Percentiles rank a stretch among this genome's conserved stretches.
Conservation (phyloP, 1,139 yeast genomes). For the Saccharomyces hybrid region DNA sequence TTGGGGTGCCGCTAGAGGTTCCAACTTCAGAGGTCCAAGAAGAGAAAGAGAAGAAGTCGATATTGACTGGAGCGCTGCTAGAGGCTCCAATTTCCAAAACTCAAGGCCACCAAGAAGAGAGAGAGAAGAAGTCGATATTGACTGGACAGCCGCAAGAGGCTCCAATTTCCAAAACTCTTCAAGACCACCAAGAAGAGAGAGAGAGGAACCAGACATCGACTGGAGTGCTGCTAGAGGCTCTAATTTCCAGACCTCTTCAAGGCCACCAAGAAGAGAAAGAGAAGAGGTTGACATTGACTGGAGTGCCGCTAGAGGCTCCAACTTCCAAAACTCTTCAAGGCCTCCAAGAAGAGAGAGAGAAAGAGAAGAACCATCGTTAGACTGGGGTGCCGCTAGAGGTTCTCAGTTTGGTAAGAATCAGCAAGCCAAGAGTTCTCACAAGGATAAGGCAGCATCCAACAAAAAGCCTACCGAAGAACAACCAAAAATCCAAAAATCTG, state of each 20-base stretch:
- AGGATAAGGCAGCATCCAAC: conserved; percentile 18
- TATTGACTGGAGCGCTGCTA: conserved; percentile 42
- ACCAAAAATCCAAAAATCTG: conserved; percentile 47
- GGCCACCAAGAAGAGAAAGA: background rate
- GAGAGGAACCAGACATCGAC: conserved; percentile 31
- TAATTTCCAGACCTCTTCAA: conserved; percentile 31
- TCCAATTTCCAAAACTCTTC: conserved; percentile 25
- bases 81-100: conserved; percentile 22
- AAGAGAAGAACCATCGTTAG: conserved; percentile 33
- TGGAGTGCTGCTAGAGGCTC: conserved; percentile 40
- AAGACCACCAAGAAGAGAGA: conserved; percentile 28
- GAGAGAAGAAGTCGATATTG: conserved; percentile 45
- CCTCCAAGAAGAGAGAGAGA: conserved; percentile 2
- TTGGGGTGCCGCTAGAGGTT: conserved; percentile 37
- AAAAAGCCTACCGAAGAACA: conserved; percentile 30
- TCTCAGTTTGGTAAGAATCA: conserved; percentile 22
- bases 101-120: conserved; percentile 3
- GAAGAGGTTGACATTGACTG: conserved; percentile 13
- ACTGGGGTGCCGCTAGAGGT: conserved; percentile 38
- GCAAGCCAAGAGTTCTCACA: conserved; percentile 17
- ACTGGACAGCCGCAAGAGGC: conserved; percentile 51
- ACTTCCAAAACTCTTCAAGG: conserved; percentile 15
- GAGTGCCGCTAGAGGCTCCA: conserved; percentile 22
- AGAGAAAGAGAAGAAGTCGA: conserved; percentile 26
- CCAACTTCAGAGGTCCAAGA: conserved; percentile 12